Conservation (phyloP, 2,329 filamentous ascomycete species). For the Pleurostoma richardsiae region DNA sequence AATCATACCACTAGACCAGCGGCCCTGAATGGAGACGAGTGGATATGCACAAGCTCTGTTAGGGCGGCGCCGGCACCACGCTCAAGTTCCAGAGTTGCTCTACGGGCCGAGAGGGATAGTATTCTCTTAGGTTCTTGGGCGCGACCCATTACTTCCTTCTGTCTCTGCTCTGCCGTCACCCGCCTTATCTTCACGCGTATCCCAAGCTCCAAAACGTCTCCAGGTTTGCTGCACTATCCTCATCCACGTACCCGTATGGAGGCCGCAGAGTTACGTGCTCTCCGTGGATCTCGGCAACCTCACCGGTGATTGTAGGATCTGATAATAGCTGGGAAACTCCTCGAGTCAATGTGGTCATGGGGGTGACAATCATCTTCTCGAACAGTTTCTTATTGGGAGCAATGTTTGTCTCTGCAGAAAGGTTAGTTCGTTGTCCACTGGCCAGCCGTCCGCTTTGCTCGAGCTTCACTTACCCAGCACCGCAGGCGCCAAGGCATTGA, state of each 20-base stretch:
- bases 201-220: slow-evolving; percentile 41
- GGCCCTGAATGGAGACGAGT: no score
- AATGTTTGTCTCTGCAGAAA: slow-evolving; percentile 35
- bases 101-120: no score
- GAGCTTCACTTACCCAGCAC: slow-evolving; percentile 36
- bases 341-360: slow-evolving; percentile 39
- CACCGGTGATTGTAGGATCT: slow-evolving; percentile 33
- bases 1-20: no score
- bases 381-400: slow-evolving; percentile 37
- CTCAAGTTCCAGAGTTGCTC: no score
- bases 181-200: slow-evolving; percentile 28
- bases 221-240: slow-evolving; percentile 39
- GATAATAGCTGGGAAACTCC: slow-evolving; percentile 36
- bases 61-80: no score
- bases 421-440: neutral
- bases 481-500: slow-evolving; percentile 45
- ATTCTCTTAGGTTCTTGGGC: no score
- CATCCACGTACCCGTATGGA: slow-evolving; percentile 39
- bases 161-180: no score
- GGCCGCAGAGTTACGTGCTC: slow-evolving; percentile 40
- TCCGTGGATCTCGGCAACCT: slow-evolving; percentile 46
- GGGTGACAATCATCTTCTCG: slow-evolving; percentile 42
- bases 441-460: neutral
- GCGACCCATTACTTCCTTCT: no score
- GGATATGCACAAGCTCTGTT: no score